Base-by-base conservation (phyloP, 2,329 filamentous ascomycete species). In the Cryoendolithus antarcticus region DNA sequence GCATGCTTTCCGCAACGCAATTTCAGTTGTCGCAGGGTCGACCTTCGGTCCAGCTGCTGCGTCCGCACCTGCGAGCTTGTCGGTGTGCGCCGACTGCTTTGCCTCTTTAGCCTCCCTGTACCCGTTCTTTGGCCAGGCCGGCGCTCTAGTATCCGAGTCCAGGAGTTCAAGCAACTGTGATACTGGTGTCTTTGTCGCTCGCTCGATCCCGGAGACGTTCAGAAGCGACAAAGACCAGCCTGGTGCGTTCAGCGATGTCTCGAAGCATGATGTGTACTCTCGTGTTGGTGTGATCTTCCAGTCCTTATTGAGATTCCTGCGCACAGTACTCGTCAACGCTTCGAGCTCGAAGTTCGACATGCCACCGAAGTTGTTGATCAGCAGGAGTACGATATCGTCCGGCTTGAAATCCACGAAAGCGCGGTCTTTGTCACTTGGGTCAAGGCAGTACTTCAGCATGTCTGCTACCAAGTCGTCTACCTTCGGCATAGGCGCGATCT, bases 191-290 rank as follows among this genome's bases (percentile, higher is more conserved):
- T 54, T 51, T 47, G 65, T 64, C 9, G 61, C 52, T 21, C 56
- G 54, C 4, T 65, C 62, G 47, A 69, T 65, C 28, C 62, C 57
- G 2, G 63, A 63, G 34, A 74, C 55, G 45, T 74, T 74, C 27
- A 69, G 68, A 0, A 75, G 53, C 1, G 70, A 72, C 24, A 74
- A 67, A 6, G 66, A 71, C 60, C 72, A 74, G 4, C 71, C 71
- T 5, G 71, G 70, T 2, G 65, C 71, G 46, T 74, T 74, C 6
- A 74, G 55, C 0, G 67, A 72, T 0, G 69, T 72, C 43, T 73
- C 69, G 33, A 74, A 67, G 2, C 63, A 56, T 5, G 64, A 65
- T 1, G 63, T 61, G 44, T 69, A 67, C 32, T 70, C 64, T 34
- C 68, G 63, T 8, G 53, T 51, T 1, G 70, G 69, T 6, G 55